A percentile compares a stretch with the other conserved stretches of the same genome.
These are phyloP conservation scores for Thalassiosira ordinaria DNA, from an alignment of 352 stramenopile species.

Conservation along the genomic window DNA sequence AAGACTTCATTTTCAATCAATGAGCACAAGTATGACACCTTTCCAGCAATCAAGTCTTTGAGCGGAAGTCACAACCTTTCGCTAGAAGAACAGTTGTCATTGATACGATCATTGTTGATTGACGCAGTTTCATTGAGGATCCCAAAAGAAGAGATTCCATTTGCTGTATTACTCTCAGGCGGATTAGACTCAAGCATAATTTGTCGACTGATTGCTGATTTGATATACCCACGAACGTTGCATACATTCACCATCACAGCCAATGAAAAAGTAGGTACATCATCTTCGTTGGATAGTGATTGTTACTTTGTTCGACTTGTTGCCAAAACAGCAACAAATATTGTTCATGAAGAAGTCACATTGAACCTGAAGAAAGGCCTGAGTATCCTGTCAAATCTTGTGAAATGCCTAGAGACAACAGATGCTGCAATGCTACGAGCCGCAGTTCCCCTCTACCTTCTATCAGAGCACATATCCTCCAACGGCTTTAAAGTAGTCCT, in stretches of 20 bases:
- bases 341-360: conserved; percentile 17
- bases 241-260: conserved; percentile 17
- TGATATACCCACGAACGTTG: not conserved
- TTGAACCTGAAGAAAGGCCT: conserved; percentile 9
- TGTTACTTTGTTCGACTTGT: not conserved
- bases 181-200: conserved; percentile 20
- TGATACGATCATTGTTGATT: conserved; percentile 1
- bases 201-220: not conserved
- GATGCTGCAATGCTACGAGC: conserved; percentile 11
- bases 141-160: conserved; percentile 2
- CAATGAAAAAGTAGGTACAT: not conserved
- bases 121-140: conserved; percentile 9
- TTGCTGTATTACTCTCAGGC: conserved; percentile 5
- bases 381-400: conserved; percentile 1
- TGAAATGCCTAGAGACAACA: conserved; percentile 4
- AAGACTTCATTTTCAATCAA: not conserved
- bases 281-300: not conserved
- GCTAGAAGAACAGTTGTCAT: not conserved
- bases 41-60: not conserved
- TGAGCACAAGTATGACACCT: not conserved
- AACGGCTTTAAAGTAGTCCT: conserved; percentile 15
- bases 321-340: not conserved
- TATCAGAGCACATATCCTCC: conserved; percentile 11
- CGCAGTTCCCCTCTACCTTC: conserved; percentile 10
- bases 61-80: not conserved